Percentiles rank a stretch among this genome's conserved stretches.
phyloP scores from a whole-genome alignment of 352 stramenopile genomes.

The Phytophthora sojae region DNA sequence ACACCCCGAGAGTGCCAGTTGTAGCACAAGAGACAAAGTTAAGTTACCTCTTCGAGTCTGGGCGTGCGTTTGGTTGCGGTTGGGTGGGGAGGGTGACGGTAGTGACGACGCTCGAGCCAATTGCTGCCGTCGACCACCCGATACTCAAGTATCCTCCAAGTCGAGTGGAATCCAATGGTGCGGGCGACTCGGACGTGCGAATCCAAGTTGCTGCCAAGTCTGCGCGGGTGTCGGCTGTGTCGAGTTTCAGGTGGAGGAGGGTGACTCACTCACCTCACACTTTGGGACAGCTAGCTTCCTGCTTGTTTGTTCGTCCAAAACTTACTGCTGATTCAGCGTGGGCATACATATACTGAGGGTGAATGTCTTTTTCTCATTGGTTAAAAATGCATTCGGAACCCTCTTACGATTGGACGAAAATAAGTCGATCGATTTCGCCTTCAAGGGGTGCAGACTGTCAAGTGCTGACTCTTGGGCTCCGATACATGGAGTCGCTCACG shows the following conservation, averaged over 20 bases:
- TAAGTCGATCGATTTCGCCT: conserved; percentile 6
- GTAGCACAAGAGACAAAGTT: conserved; percentile 5
- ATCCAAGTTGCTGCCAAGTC: conserved; percentile 20
- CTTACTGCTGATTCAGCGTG: conserved; percentile 29
- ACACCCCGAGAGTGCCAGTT: neutral
- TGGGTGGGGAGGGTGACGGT: conserved; percentile 3
- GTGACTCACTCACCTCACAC: conserved; percentile 14
- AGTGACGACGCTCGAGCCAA: conserved; percentile 15
- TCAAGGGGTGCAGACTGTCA: conserved; percentile 25
- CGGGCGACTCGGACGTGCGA: neutral
- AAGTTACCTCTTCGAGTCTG: conserved; percentile 3
- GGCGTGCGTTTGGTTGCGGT: neutral
- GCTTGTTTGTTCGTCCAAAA: conserved; percentile 24
- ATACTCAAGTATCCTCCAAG: conserved; percentile 19
- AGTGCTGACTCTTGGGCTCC: conserved; percentile 28
- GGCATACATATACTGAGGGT: conserved; percentile 14
- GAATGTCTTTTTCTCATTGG: conserved; percentile 26
- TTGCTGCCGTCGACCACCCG: conserved; percentile 31
- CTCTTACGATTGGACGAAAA: conserved; percentile 27
- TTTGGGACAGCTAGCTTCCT: conserved; percentile 1
- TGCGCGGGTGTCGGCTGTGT: conserved; percentile 14
- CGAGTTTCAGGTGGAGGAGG: conserved; percentile 23
- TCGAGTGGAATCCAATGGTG: conserved; percentile 17
- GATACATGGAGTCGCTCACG: conserved; percentile 80
- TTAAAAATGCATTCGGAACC: neutral